Percentiles rank a stretch among this genome's conserved stretches.
These are phyloP conservation scores for Zizania latifolia DNA, from an alignment of 176 grass and related monocot species.

Conservation along the genomic window DNA sequence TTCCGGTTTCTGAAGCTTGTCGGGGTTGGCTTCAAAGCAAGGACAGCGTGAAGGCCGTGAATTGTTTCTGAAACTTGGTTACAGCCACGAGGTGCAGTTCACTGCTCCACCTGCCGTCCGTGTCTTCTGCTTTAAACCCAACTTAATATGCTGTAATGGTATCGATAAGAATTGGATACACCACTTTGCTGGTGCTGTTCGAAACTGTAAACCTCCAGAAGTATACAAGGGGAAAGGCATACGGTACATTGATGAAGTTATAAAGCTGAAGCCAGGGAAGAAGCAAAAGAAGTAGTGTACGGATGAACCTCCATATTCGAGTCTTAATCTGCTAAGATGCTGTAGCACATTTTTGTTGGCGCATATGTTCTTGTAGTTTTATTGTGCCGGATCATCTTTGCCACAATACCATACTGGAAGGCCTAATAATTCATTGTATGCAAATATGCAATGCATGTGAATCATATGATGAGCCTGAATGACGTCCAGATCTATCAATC, in stretches of 20 bases:
- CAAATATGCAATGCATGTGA: background rate
- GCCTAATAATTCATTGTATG: background rate
- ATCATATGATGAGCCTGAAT: background rate
- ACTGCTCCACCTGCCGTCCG: slow-evolving; percentile 47
- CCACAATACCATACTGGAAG: background rate
- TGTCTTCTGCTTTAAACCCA: slow-evolving; percentile 61
- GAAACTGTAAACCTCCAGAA: slow-evolving; percentile 45
- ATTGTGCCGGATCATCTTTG: background rate
- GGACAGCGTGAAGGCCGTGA: slow-evolving; percentile 40
- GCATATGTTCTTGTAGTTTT: background rate
- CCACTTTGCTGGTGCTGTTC: slow-evolving; percentile 53
- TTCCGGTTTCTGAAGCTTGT: slow-evolving; percentile 57
- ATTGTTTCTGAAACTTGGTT: slow-evolving; percentile 59
- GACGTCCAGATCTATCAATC: background rate
- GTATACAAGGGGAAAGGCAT: slow-evolving; percentile 66
- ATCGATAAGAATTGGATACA: slow-evolving; percentile 47
- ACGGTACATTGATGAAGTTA: slow-evolving; percentile 51
- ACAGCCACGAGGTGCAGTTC: slow-evolving; percentile 59
- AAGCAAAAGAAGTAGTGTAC: slow-evolving; percentile 33
- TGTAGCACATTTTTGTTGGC: background rate
- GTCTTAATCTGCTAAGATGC: background rate
- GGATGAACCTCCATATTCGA: background rate
- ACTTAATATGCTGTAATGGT: slow-evolving; percentile 50
- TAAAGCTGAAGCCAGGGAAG: slow-evolving; percentile 51
- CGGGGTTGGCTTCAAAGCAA: slow-evolving; percentile 50